Evolutionary conservation across 192 early-diverging fungal genomes (phyloP).

Genomic region (Jimgerdemannia lactiflua): DNA sequence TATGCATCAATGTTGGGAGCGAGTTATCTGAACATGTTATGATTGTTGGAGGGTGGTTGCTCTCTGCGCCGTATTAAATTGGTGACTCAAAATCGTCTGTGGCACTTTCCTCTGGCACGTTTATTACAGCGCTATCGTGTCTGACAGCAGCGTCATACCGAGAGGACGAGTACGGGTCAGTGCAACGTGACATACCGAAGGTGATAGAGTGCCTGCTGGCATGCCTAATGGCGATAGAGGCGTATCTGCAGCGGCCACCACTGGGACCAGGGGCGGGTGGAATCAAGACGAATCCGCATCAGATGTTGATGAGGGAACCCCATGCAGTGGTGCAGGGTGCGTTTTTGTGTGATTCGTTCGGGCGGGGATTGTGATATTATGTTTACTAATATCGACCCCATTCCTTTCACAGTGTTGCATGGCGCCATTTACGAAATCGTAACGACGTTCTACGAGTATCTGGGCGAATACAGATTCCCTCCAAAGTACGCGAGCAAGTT

Average conservation of each 20-base stretch:
- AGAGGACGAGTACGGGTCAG: slow-evolving; percentile 27
- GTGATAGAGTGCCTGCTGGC: slow-evolving; percentile 25
- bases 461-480: neutral
- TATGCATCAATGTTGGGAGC: too few relatives aligned
- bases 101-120: neutral
- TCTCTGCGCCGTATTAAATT: too few relatives aligned
- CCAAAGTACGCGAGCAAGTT: neutral
- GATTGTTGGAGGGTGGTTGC: too few relatives aligned
- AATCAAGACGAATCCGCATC: neutral
- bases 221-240: slow-evolving; percentile 14
- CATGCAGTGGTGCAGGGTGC: neutral
- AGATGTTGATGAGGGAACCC: neutral
- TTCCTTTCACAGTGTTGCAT: neutral
- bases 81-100: neutral
- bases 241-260: slow-evolving; percentile 11
- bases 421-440: neutral
- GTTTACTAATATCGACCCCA: neutral
- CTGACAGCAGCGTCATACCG: slow-evolving; percentile 21
- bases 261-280: neutral
- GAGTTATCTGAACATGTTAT: too few relatives aligned
- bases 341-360: neutral
- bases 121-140: slow-evolving; percentile 18
- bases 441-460: neutral
- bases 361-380: neutral
- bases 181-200: slow-evolving; percentile 25